Evolutionary conservation across 805 yeast genomes (phyloP), one percentile per base, ranked within the genome.

Genomic region (Suhomyces prunicola): DNA sequence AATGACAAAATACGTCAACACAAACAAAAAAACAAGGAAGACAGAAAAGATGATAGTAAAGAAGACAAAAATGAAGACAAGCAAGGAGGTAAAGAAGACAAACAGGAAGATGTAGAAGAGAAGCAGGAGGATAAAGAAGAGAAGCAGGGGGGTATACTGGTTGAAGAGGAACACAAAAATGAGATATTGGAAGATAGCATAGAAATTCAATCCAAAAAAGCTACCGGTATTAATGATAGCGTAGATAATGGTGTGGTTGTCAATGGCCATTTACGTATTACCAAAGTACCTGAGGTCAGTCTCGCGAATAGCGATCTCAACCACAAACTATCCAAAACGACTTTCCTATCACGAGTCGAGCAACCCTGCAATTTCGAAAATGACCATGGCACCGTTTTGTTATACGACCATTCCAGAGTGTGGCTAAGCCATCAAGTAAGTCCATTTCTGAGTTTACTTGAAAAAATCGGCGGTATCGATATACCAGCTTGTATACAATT

Each of bases 351-450:
- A 13, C 31, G 44, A 33, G 24, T 13, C 3, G 17, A 17, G 8
- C 36, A 19, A 9, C 49, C 46, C 3, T 44, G 26, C 26, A 44
- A n/a, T 10, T 22, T 24, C 12, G 41, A 27, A 35, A 31, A 31
- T n/a, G 53, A 50, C n/a, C 22, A 31, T n/a, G 51, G 51, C 10
- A 27, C 50, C n/a, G 26, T 51, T 7, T 44, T 51, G 23, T 23
- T 56, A 10, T 48, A 48, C 26, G 45, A 48, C 22, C 33, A 35
- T 3, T 31, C 45, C 7, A 54, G 51, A n/a, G 51, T 57, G 6
- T 57, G 60, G 60, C 15, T 56, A 8, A 46, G 49, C 4, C 23
- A 51, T 23, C 29, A 47, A 33, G 48, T 48, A 8, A 33, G 47
- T 44, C 13, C 19, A 26, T 48, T 54, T 24, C 2, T 23, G 4